phyloP scores from a whole-genome alignment of 2,329 filamentous ascomycete species.

The Pseudogymnoascus sp. region DNA sequence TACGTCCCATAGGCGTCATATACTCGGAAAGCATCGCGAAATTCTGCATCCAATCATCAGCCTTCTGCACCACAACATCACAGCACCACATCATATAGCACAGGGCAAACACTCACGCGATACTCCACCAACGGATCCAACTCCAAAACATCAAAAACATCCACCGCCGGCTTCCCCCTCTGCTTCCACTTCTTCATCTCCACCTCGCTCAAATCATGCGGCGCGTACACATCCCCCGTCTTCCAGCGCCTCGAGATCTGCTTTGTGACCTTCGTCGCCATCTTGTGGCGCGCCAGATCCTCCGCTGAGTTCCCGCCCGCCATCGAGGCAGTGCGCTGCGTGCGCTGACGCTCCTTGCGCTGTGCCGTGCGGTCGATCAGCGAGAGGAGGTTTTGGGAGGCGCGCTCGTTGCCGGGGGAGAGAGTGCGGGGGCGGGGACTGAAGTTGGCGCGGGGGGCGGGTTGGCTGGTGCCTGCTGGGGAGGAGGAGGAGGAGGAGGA shows the following conservation, averaged over 20 bases:
- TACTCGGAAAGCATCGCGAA: slow-evolving; percentile 87
- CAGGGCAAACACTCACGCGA: slow-evolving; percentile 52
- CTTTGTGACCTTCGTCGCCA: slow-evolving; percentile 45
- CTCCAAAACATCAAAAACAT: slow-evolving; percentile 72
- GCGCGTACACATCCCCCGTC: slow-evolving; percentile 78
- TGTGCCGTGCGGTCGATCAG: not conserved
- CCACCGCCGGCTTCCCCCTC: slow-evolving; percentile 44
- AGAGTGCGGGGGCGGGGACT: slow-evolving; percentile 12
- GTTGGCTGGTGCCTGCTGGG: not conserved
- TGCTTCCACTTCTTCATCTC: slow-evolving; percentile 78
- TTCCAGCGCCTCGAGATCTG: slow-evolving; percentile 65
- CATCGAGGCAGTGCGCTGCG: not conserved
- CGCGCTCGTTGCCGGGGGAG: not conserved
- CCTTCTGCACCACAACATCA: not conserved
- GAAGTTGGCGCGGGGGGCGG: slow-evolving; percentile 7
- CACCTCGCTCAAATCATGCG: slow-evolving; percentile 68
- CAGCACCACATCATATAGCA: not conserved
- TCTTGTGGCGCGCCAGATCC: slow-evolving; percentile 13
- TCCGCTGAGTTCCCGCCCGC: not conserved
- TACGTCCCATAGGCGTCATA: slow-evolving; percentile 75
- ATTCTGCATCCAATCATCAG: slow-evolving; percentile 50
- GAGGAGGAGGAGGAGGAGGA: not conserved
- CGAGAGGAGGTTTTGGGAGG: not conserved
- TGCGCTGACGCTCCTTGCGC: not conserved
- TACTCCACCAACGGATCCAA: slow-evolving; percentile 79